A percentile compares a stretch with the other conserved stretches of the same genome.
phyloP scores from a whole-genome alignment of 352 stramenopile genomes.

The Nannochloropsis limnetica region DNA sequence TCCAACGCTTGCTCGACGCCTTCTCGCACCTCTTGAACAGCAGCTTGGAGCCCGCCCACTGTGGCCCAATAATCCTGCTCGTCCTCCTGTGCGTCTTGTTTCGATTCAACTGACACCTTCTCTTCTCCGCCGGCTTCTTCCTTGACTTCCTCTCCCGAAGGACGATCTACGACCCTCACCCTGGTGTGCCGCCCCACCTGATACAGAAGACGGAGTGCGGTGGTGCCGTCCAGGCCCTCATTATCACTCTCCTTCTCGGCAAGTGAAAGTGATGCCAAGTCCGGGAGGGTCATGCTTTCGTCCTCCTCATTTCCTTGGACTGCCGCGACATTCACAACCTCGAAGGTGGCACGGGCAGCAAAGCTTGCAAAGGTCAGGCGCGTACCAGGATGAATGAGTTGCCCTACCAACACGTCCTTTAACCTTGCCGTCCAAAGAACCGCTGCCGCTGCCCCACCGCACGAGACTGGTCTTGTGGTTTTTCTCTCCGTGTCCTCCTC shows the following conservation, averaged over 20 bases:
- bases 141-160: not conserved
- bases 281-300: not conserved
- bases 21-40: conserved; percentile 49
- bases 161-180: not conserved
- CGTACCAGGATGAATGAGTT: not conserved
- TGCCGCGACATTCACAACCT: not conserved
- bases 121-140: not conserved
- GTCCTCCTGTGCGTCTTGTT: not conserved
- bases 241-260: not conserved
- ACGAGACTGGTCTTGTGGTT: not conserved
- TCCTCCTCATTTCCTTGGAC: not conserved
- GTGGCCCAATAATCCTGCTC: not conserved
- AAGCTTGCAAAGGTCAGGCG: conserved; percentile 18
- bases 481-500: not conserved
- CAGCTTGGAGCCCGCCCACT: conserved; percentile 45
- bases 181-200: not conserved
- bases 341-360: not conserved
- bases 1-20: conserved; percentile 48
- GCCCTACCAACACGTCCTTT: not conserved
- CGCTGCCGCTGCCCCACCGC: not conserved
- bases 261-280: not conserved
- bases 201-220: not conserved
- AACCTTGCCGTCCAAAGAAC: not conserved
- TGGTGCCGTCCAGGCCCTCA: not conserved
- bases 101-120: not conserved